Percentiles rank a stretch among this genome's conserved stretches.
phyloP scores from a whole-genome alignment of 2,329 filamentous ascomycete species.

The Apiospora sp. region DNA sequence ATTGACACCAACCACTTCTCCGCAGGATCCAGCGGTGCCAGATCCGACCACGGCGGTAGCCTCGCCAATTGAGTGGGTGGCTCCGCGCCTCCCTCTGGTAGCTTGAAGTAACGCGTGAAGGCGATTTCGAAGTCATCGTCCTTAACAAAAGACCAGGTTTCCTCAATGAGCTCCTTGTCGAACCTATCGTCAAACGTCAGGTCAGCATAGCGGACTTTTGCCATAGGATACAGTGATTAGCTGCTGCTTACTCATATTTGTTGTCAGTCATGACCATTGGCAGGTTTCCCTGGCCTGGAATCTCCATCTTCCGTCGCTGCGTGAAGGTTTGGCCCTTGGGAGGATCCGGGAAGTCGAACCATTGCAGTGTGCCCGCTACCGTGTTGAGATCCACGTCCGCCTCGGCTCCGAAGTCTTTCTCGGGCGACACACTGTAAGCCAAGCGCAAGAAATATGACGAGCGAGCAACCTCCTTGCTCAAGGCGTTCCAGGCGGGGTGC shows the following conservation, averaged over 20 bases:
- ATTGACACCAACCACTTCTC: constrained; percentile 65
- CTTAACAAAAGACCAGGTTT: constrained; percentile 60
- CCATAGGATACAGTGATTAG: background rate
- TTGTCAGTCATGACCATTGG: constrained; percentile 59
- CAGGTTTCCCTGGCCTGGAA: constrained; percentile 60
- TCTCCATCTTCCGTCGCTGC: constrained; percentile 64
- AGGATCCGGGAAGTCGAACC: constrained; percentile 69
- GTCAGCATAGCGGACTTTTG: background rate
- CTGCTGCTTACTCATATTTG: constrained; percentile 53
- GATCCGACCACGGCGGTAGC: constrained; percentile 56
- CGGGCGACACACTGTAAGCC: constrained; percentile 60
- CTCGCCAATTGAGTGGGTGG: constrained; percentile 36
- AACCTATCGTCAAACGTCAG: constrained; percentile 47
- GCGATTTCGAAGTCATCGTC: constrained; percentile 62
- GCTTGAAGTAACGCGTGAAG: constrained; percentile 56
- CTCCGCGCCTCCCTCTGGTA: constrained; percentile 37
- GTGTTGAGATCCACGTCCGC: constrained; percentile 50
- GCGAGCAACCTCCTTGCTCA: constrained; percentile 61
- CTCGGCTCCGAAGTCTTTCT: constrained; percentile 54
- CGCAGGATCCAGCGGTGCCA: constrained; percentile 58
- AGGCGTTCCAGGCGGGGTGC: constrained; percentile 54
- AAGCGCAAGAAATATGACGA: constrained; percentile 65
- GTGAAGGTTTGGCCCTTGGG: constrained; percentile 56
- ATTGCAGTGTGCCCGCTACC: constrained; percentile 58
- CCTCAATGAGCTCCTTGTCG: constrained; percentile 61